These are phyloP conservation scores for Fusarium nelsonii DNA, from an alignment of 2,329 filamentous ascomycete genomes.

Conservation along the genomic window DNA sequence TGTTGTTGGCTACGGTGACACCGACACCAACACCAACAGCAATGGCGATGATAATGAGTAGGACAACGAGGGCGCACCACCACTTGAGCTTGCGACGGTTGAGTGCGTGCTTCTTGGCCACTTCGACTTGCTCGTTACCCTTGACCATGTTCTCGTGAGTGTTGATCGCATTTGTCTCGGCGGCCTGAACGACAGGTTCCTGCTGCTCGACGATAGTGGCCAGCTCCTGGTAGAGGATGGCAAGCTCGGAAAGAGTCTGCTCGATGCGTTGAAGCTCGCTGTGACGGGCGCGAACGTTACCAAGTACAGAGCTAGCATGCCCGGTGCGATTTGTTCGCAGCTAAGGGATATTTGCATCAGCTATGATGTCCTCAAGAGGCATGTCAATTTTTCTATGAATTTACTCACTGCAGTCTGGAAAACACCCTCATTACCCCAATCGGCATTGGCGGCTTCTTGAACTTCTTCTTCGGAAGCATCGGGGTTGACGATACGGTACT, in stretches of 20 bases:
- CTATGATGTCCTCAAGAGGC: slow-evolving; percentile 1
- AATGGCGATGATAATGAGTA: slow-evolving; percentile 69
- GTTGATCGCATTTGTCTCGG: slow-evolving; percentile 74
- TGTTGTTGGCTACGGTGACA: slow-evolving; percentile 55
- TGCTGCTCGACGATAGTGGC: slow-evolving; percentile 80
- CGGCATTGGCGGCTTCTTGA: slow-evolving; percentile 73
- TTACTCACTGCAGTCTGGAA: slow-evolving; percentile 82
- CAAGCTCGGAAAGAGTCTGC: slow-evolving; percentile 77
- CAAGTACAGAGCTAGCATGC: slow-evolving; percentile 78
- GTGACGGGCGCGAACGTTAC: slow-evolving; percentile 83
- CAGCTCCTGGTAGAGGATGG: slow-evolving; percentile 78
- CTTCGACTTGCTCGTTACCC: slow-evolving; percentile 76
- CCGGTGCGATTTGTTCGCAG: slow-evolving; percentile 80
- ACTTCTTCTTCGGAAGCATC: slow-evolving; percentile 82
- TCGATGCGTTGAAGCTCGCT: slow-evolving; percentile 87
- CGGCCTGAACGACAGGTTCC: slow-evolving; percentile 70
- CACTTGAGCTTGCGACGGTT: slow-evolving; percentile 82
- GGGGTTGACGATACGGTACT: slow-evolving; percentile 85
- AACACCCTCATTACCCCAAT: slow-evolving; percentile 83
- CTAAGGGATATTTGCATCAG: slow-evolving; percentile 57
- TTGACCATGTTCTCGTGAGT: slow-evolving; percentile 75
- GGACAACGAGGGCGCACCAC: slow-evolving; percentile 76
- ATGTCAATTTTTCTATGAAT: neutral
- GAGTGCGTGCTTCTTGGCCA: slow-evolving; percentile 75
- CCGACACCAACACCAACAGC: slow-evolving; percentile 68